Base-by-base conservation (phyloP, 148 eudicot species). In the Rhododendron vialii region DNA sequence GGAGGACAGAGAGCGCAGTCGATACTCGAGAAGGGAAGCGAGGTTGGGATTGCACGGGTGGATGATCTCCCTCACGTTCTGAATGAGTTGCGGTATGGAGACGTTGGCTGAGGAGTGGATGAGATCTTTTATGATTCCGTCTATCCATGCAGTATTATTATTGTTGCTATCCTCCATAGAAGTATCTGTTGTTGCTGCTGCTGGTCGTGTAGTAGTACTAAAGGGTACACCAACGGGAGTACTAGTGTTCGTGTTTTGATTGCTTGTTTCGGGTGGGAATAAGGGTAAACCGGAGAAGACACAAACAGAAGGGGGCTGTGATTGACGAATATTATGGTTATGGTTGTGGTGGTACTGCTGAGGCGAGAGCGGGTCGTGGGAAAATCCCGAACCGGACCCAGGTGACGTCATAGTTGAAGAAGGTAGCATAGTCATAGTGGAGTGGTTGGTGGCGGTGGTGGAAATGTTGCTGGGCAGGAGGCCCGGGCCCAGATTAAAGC, bases 1-100 rank as follows among this genome's bases (percentile, higher is more conserved):
- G 45, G 45, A 6, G 5, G 93, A 86, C 14, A 97, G 87, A 38
- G 98, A 95, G 3, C 98, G 93, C 74, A 97, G 98, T 30, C 99
- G 82, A 8, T 89, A 89, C 87, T 97, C 99, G 22, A 97, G 91
- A 47, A 93, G 88, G 53, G 94, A 71, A 15, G 94, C 99, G 3
- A 97, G 94, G 65, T 89, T 91, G 26, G 98, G 99, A 87, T 95
- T 97, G 82, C 96, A 95, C n/a, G 99, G 99, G 86, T 92, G 95
- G 74, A 96, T 95, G 57, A 97, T 92, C n/a, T 97, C 98, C 55
- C 98, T 88, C 3, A 97, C 98, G 87, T 97, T 97, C 26, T 92
- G 98, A 67, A 97, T 90, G 50, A 97, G 92, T 35, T 95, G 98
- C 9, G 98, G 94, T 15, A 96, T 91, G 0, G 98, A 95, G 20